A percentile compares a stretch with the other conserved stretches of the same genome.
Evolutionary conservation across 805 yeast species (phyloP).

Genomic region (Starmera caribaea): DNA sequence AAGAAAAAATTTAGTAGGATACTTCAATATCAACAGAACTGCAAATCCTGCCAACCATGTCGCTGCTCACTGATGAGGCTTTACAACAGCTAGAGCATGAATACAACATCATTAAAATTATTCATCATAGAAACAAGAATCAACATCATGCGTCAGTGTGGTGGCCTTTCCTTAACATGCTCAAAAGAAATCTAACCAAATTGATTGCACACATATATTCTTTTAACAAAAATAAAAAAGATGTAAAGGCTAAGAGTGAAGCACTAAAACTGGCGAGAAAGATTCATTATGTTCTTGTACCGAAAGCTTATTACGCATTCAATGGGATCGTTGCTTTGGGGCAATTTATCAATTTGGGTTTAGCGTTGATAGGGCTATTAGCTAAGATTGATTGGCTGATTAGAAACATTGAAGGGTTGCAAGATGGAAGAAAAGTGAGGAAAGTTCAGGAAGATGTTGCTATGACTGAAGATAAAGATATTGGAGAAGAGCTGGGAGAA

Average conservation of each 20-base stretch:
- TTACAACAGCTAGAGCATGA: constrained; percentile 32
- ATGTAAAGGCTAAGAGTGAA: constrained; percentile 6
- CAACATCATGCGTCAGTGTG: constrained; percentile 67
- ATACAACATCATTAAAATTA: constrained; percentile 45
- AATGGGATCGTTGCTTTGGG: constrained; percentile 64
- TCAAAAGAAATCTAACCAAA: constrained; percentile 46
- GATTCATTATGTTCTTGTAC: constrained; percentile 27
- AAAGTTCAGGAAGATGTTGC: neutral
- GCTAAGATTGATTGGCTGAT: constrained; percentile 31
- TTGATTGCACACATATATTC: constrained; percentile 21
- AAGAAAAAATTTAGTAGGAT: too few species aligned
- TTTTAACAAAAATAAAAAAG: neutral
- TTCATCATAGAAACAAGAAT: constrained; percentile 64
- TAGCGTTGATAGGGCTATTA: constrained; percentile 50
- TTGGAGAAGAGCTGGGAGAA: constrained; percentile 15
- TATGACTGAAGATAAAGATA: neutral
- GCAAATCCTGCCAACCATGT: too few species aligned
- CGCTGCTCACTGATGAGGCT: neutral
- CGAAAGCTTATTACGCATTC: constrained; percentile 47
- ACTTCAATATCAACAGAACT: too few species aligned
- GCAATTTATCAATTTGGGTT: constrained; percentile 67
- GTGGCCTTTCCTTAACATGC: constrained; percentile 63
- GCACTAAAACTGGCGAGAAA: constrained; percentile 14
- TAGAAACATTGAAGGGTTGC: constrained; percentile 6
- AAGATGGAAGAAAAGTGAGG: constrained; percentile 1